Base-by-base conservation (phyloP, 2,329 filamentous ascomycete species). In the Chrysoporthe cubensis region DNA sequence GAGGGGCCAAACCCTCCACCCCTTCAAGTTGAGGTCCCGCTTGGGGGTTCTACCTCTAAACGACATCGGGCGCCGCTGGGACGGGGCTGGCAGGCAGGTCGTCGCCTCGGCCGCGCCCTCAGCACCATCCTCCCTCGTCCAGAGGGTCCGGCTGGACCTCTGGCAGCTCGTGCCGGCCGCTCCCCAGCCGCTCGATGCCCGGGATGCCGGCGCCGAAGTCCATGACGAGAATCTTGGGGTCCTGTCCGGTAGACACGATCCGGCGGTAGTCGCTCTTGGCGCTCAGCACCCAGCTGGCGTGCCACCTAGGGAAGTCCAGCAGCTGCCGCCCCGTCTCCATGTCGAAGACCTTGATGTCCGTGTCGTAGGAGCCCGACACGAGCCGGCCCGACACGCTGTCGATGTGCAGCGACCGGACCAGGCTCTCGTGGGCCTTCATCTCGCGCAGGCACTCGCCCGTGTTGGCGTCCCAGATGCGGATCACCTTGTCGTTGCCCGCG, bases 251-350 rank as follows among this genome's bases (percentile, higher is more conserved):
- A 74, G 93, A 96, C 70, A 99, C 92, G 71, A 99, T 96, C 70
- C 96, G 89, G 68, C 95, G 87, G 79, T 98, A 98, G 77, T 99
- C 95, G 71, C 92, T 94, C 84, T 97, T 97, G 63, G 96, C 96
- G 71, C 93, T 94, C 68, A 99, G 82, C 75, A 99, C 96, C 96
- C 96, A 99, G 79, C 93, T 97, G 13, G 91, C 91, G 68, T 97
- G 97, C 94, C 94, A 98, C 72, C 92, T 90, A n/a, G 94, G 92
- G 74, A 97, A 95, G 73, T 94, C 90, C 70, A 96, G 87, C 69
- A 95, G 86, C 72, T 93, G 85, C 59, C 89, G 83, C 44, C 94
- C 95, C 2, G 90, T 91, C 71, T 90, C 88, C 80, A 96, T 91
- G 77, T 97, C 92, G 79, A 94, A 97, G 1, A 98, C 93, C 77